A percentile compares a stretch with the other conserved stretches of the same genome.
These are phyloP conservation scores for Clitopilus passeckerianus DNA, from an alignment of 768 basidiomycete species.

Conservation along the genomic window DNA sequence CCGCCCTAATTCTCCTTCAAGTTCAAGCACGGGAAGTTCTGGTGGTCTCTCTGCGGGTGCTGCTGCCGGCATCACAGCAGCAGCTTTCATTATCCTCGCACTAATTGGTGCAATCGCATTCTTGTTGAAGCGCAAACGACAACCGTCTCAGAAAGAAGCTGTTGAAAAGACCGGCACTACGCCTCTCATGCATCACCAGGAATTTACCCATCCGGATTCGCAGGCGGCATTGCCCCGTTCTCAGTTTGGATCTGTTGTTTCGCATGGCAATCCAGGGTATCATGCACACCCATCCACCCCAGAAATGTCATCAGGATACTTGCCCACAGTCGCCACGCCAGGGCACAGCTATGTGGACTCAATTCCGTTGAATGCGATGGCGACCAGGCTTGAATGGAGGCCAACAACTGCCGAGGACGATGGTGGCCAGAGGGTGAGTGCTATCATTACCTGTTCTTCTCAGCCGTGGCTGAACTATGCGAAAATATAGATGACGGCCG, in stretches of 20 bases:
- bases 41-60: background rate
- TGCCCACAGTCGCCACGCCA: background rate
- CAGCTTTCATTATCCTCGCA: background rate
- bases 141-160: background rate
- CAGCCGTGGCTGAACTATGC: no score
- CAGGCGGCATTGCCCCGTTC: background rate
- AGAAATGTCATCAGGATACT: background rate
- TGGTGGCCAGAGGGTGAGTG: background rate
- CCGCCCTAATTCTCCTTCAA: background rate
- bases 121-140: background rate
- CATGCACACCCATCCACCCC: background rate
- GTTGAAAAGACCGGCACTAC: background rate
- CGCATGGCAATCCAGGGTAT: background rate
- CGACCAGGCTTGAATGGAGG: background rate
- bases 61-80: background rate
- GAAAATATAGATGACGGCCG: background rate
- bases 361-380: background rate
- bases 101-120: background rate
- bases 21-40: background rate
- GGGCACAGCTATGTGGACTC: background rate
- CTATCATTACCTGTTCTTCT: no score
- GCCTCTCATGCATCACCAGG: background rate
- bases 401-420: background rate
- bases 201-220: background rate
- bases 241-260: background rate